phyloP scores from a whole-genome alignment of 306 rosid species.

The Ceratonia siliqua region DNA sequence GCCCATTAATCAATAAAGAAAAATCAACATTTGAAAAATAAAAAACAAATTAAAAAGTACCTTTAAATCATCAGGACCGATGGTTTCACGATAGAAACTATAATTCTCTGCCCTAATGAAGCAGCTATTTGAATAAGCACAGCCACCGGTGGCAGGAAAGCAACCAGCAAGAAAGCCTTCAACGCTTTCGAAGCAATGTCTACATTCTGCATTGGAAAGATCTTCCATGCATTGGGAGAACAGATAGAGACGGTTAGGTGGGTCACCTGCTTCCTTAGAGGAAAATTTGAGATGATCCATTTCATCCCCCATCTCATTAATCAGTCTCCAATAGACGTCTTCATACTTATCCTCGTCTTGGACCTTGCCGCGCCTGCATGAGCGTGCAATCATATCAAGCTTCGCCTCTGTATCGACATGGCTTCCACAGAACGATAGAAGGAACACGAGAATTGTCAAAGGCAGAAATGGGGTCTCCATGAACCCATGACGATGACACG shows the following conservation, averaged over 20 bases:
- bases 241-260: conserved; percentile 34
- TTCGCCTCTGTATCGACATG: background rate
- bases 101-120: conserved; percentile 40
- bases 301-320: background rate
- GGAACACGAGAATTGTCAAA: conserved; percentile 15
- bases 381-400: conserved; percentile 15
- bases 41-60: background rate
- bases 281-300: conserved; percentile 21
- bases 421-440: background rate
- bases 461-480: conserved; percentile 29
- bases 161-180: conserved; percentile 28
- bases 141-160: conserved; percentile 40
- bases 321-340: background rate
- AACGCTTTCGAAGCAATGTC: background rate
- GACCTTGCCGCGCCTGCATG: conserved; percentile 10
- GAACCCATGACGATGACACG: background rate
- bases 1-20: background rate
- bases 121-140: conserved; percentile 32
- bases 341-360: background rate
- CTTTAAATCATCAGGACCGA: conserved; percentile 33
- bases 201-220: conserved; percentile 33
- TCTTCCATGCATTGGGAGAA: conserved; percentile 41
- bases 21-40: background rate
- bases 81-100: conserved; percentile 22
- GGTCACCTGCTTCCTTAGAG: conserved; percentile 21